Base-by-base conservation (phyloP, 331 rosid genomes). In the Malus hybrid region DNA sequence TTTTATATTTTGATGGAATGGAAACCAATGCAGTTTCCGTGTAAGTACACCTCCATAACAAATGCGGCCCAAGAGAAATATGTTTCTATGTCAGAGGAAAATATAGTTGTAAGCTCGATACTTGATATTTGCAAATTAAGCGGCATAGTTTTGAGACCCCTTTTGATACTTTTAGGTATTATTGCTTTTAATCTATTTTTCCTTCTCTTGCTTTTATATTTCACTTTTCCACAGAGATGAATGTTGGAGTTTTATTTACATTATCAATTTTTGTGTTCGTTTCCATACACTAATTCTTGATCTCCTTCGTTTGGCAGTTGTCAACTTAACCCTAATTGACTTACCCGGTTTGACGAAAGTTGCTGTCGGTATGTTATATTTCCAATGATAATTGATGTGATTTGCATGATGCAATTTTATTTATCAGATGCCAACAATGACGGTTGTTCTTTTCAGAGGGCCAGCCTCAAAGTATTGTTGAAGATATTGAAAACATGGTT, bases 291-390 rank as follows among this genome's bases (percentile, higher is more conserved):
- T 81, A 24, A 84, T 74, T 82, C 65, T 56, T 70, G 14, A 34
- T 66, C 75, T 68, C 52, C 13, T 72, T 68, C 20, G 61, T 66
- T 78, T 87, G 63, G 86, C 93, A 94, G 99, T 94, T 86, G 99
- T 94, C 86, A 94, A 94, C 96, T 86, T 94, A 56, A 94, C 99
- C 64, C 87, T 94, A 69, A 78, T 94, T 75, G 99, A 94, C 87
- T 88, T 94, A 56, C 99, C 99, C 67, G 99, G 99, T 77, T 90
- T 94, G 86, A 94, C 99, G 32, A 94, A 94, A 82, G 99, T 94
- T 71, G 99, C 99, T 58, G 52, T 94, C 78, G 99, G 99, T 94
- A 90, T 66, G 91, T 84, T 73, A 20, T 65, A 63, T 67, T 30
- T 67, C 73, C 74, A 70, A n/a, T 57, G 20, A 42, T 77, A 12